Evolutionary conservation across 805 yeast species (phyloP).

Genomic region (Nakazawaea sp.): DNA sequence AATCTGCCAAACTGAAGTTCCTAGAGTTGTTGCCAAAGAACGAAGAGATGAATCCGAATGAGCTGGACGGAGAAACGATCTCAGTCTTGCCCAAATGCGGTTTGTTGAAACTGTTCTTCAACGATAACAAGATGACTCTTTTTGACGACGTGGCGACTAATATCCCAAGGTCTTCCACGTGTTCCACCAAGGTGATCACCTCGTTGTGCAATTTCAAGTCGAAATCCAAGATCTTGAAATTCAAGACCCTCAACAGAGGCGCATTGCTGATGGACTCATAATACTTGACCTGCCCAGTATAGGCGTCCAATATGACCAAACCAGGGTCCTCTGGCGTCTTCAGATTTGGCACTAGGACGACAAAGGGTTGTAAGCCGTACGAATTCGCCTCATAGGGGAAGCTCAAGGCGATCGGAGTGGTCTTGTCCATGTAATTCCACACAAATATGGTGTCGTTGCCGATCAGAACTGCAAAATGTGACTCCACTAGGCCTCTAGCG

Average conservation of each 20-base stretch:
- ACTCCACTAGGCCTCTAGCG: conserved; percentile 22
- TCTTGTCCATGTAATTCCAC: conserved; percentile 48
- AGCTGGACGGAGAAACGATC: conserved; percentile 15
- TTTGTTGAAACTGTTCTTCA: conserved; percentile 66
- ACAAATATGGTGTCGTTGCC: conserved; percentile 48
- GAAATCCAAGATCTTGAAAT: conserved; percentile 25
- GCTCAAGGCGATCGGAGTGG: conserved; percentile 45
- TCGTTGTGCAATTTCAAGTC: conserved; percentile 45
- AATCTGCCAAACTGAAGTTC: conserved; percentile 15
- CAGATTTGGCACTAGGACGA: conserved; percentile 36
- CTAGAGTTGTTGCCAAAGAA: conserved; percentile 10
- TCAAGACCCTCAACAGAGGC: conserved; percentile 54
- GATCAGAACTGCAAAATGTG: conserved; percentile 24
- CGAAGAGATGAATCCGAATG: conserved; percentile 13
- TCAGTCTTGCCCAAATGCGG: conserved; percentile 27
- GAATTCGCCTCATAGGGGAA: conserved; percentile 32
- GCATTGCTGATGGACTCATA: conserved; percentile 73
- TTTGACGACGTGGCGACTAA: conserved; percentile 65
- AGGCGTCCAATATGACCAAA: conserved; percentile 53
- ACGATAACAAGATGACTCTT: conserved; percentile 51
- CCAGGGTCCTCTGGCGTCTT: conserved; percentile 54
- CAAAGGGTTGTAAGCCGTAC: conserved; percentile 36
- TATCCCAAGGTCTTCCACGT: conserved; percentile 70
- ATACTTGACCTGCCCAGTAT: conserved; percentile 54
- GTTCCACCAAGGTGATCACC: conserved; percentile 44